Conservation (phyloP, 2,329 filamentous ascomycete genomes). For the Monosporascus sp. region DNA sequence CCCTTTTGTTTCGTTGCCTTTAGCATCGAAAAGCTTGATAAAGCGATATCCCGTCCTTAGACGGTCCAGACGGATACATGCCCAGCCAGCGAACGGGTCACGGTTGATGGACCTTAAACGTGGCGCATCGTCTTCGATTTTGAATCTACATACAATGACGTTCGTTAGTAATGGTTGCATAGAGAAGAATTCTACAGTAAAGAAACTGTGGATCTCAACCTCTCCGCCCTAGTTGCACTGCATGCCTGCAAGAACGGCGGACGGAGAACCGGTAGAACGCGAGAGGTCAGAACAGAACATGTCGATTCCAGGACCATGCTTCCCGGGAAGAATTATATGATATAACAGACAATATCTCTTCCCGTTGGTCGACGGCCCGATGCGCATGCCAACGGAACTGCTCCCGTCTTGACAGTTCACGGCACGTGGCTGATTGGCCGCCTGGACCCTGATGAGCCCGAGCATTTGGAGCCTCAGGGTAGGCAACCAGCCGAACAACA, state of each 20-base stretch:
- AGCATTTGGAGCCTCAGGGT: constrained; percentile 12
- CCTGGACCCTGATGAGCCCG: constrained; percentile 7
- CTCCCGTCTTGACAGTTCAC: constrained; percentile 11
- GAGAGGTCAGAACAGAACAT: constrained; percentile 7
- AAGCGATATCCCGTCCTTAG: constrained; percentile 51
- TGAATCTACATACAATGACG: constrained; percentile 38
- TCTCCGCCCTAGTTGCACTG: constrained; percentile 6
- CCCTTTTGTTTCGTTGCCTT: constrained; percentile 38
- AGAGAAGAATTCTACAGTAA: too few relatives aligned
- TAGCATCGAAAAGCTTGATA: constrained; percentile 41
- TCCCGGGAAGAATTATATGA: background rate
- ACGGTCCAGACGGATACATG: constrained; percentile 55
- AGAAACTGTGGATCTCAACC: too few relatives aligned
- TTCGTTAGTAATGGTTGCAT: constrained; percentile 15
- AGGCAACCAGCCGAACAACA: constrained; percentile 8
- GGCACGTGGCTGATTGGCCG: constrained; percentile 14
- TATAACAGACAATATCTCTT: constrained; percentile 6
- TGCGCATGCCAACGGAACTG: constrained; percentile 20
- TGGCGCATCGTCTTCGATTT: constrained; percentile 43
- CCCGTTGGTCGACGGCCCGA: constrained; percentile 17
- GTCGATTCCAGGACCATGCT: constrained; percentile 1
- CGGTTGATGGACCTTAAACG: constrained; percentile 26
- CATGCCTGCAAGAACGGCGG: constrained; percentile 2
- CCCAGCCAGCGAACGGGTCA: constrained; percentile 44
- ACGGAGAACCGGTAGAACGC: constrained; percentile 4